Evolutionary conservation across 1,284 basidiomycete genomes (phyloP).

Genomic region (Trametes hirsuta): DNA sequence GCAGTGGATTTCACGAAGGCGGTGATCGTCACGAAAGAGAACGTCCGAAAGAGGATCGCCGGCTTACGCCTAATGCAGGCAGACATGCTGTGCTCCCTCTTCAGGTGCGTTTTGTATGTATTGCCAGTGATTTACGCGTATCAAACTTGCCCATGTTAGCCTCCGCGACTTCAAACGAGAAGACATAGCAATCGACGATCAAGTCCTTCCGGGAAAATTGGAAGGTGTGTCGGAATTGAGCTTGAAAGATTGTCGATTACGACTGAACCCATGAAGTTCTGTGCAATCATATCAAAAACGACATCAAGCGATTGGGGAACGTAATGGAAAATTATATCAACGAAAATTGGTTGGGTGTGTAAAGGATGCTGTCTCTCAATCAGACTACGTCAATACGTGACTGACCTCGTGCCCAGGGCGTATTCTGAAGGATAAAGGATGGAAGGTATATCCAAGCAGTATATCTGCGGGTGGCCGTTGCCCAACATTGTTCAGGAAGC

Average conservation of each 20-base stretch:
- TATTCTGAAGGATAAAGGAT: neutral
- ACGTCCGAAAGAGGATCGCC: conserved; percentile 4
- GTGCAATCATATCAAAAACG: neutral
- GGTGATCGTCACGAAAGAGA: conserved; percentile 1
- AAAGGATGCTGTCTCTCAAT: neutral
- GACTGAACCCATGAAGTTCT: neutral
- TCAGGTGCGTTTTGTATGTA: neutral
- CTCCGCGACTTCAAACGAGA: conserved; percentile 5
- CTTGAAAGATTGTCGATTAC: no score
- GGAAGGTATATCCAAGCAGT: neutral
- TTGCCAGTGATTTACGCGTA: neutral
- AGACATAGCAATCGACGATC: neutral
- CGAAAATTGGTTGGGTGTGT: conserved; percentile 3
- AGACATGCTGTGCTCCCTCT: conserved; percentile 7
- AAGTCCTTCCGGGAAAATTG: neutral
- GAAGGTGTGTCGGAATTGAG: neutral
- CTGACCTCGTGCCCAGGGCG: neutral
- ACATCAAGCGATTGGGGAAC: neutral
- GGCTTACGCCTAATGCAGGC: conserved; percentile 3
- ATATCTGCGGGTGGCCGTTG: no score
- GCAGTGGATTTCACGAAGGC: conserved; percentile 1
- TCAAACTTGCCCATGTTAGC: neutral
- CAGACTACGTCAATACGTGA: neutral
- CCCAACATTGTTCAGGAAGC: neutral
- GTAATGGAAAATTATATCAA: neutral